Evolutionary conservation across 2,329 filamentous ascomycete genomes (phyloP).

Genomic region (Penicillium aurantiogriseum): DNA sequence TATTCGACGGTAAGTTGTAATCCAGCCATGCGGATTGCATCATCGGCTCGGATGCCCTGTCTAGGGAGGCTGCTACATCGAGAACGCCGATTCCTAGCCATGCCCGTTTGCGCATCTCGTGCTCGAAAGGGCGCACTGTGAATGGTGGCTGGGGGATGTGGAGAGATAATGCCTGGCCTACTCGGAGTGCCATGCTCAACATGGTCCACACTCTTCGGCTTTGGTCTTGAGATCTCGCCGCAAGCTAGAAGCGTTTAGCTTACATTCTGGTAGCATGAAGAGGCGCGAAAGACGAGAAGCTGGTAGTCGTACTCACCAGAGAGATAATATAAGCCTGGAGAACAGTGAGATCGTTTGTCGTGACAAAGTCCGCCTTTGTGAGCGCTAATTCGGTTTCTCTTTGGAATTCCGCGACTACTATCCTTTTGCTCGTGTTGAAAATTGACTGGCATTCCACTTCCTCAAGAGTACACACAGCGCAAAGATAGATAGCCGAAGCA

Average conservation of each 20-base stretch:
- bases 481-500: conserved; percentile 28
- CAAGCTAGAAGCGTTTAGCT: conserved; percentile 17
- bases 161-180: conserved; percentile 33
- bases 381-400: conserved; percentile 27
- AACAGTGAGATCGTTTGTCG: conserved; percentile 33
- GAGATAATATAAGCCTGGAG: conserved; percentile 35
- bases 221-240: conserved; percentile 31
- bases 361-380: conserved; percentile 29
- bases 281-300: background rate
- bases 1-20: conserved; percentile 26
- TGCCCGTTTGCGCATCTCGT: conserved; percentile 33
- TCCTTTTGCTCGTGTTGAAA: conserved; percentile 21
- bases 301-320: conserved; percentile 21
- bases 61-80: conserved; percentile 30
- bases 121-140: conserved; percentile 29
- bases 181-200: conserved; percentile 33
- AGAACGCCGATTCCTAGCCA: conserved; percentile 33
- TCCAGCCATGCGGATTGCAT: conserved; percentile 32
- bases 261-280: background rate
- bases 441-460: conserved; percentile 24
- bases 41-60: conserved; percentile 36
- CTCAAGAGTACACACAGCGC: conserved; percentile 26
- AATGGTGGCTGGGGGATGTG: conserved; percentile 32
- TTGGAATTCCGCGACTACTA: conserved; percentile 23
- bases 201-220: conserved; percentile 37